phyloP scores from a whole-genome alignment of 1,139 yeast species.

The Lodderomyces theae region DNA sequence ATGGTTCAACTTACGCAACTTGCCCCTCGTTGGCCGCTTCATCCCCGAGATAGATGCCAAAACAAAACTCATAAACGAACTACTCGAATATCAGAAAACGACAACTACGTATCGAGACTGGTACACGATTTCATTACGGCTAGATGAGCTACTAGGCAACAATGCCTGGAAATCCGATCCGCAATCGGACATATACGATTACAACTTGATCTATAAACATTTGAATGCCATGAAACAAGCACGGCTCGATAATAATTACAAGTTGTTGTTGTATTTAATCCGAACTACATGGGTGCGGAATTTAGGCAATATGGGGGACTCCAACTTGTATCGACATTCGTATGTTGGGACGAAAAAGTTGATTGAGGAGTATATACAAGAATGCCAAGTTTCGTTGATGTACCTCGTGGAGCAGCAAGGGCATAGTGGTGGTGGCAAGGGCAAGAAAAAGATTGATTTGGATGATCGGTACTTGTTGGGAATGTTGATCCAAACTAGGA shows the following conservation, averaged over 20 bases:
- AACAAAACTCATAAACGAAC: slow-evolving; percentile 22
- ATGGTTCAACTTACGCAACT: slow-evolving; percentile 14
- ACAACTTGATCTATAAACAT: slow-evolving; percentile 52
- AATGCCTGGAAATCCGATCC: slow-evolving; percentile 69
- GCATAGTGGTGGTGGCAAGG: neutral
- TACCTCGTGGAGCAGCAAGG: slow-evolving; percentile 35
- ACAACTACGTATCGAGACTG: slow-evolving; percentile 70
- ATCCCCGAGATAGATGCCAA: slow-evolving; percentile 30
- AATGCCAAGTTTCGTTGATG: slow-evolving; percentile 65
- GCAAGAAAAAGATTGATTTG: slow-evolving; percentile 38
- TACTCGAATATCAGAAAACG: slow-evolving; percentile 51
- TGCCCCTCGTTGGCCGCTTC: slow-evolving; percentile 30
- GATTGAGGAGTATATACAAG: slow-evolving; percentile 78
- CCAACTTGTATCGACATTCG: slow-evolving; percentile 70
- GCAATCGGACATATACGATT: slow-evolving; percentile 69
- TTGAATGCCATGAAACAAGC: slow-evolving; percentile 62
- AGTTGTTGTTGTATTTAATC: slow-evolving; percentile 64
- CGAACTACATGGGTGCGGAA: slow-evolving; percentile 85
- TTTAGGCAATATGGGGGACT: slow-evolving; percentile 84
- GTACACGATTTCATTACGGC: slow-evolving; percentile 57
- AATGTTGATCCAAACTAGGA: slow-evolving; percentile 81
- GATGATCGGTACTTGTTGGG: slow-evolving; percentile 72
- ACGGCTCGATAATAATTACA: slow-evolving; percentile 54
- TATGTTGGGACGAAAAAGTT: slow-evolving; percentile 82
- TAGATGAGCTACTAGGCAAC: slow-evolving; percentile 65